phyloP scores from a whole-genome alignment of 495 filamentous ascomycete genomes.

The Neurospora pannonica region DNA sequence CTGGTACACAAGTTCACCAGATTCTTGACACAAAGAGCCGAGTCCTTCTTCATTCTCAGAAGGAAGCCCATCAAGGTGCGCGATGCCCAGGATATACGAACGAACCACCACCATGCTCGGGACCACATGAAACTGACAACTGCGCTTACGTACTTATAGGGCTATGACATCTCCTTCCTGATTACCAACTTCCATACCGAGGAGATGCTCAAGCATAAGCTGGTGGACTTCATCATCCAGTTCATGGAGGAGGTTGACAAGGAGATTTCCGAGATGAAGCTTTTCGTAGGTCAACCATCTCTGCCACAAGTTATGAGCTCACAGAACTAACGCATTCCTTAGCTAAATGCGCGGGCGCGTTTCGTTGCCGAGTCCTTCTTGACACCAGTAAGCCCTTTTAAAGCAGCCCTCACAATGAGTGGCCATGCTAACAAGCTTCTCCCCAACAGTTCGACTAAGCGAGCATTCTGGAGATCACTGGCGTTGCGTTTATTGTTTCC shows the following conservation, averaged over 20 bases:
- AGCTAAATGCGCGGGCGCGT: conserved; percentile 95
- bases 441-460: conserved; percentile 20
- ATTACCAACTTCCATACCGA: conserved; percentile 98
- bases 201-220: conserved; percentile 94
- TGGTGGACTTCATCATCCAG: conserved; percentile 97
- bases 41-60: conserved; percentile 93
- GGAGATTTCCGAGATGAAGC: conserved; percentile 99
- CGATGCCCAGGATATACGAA: background rate
- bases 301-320: background rate
- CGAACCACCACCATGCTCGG: background rate
- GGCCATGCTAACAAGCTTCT: background rate
- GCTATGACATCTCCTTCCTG: conserved; percentile 97
- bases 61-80: conserved; percentile 88
- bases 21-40: conserved; percentile 90
- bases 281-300: conserved; percentile 61
- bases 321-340: conserved; percentile 14
- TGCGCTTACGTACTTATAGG: conserved; percentile 39
- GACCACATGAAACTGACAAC: background rate
- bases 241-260: conserved; percentile 99
- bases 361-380: conserved; percentile 98
- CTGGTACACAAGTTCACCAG: conserved; percentile 96
- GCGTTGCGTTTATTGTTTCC: background rate
- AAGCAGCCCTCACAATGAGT: background rate
- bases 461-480: background rate
- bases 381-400: conserved; percentile 64